Evolutionary conservation across 495 filamentous ascomycete species (phyloP).

Genomic region (Aspergillus mulundensis): DNA sequence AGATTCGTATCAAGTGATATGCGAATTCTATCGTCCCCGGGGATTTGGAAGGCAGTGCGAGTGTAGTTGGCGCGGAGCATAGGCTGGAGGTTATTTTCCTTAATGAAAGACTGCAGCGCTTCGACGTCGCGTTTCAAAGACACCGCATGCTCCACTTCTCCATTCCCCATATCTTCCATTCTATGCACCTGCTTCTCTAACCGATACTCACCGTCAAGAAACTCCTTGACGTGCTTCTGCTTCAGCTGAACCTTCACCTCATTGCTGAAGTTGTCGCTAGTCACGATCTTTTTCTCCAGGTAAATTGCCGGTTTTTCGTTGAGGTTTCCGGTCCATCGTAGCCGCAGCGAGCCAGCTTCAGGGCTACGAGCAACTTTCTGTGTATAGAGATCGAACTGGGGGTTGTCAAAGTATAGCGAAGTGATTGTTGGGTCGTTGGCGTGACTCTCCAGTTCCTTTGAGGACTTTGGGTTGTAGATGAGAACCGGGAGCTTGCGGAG

Average conservation of each 20-base stretch:
- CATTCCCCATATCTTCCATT: slow-evolving; percentile 64
- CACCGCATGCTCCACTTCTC: slow-evolving; percentile 53
- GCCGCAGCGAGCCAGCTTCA: slow-evolving; percentile 75
- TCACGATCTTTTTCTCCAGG: slow-evolving; percentile 83
- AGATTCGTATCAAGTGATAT: slow-evolving; percentile 91
- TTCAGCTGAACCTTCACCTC: slow-evolving; percentile 83
- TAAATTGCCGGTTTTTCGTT: slow-evolving; percentile 70
- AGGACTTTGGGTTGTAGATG: slow-evolving; percentile 82
- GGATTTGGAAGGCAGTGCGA: slow-evolving; percentile 94
- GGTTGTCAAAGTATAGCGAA: slow-evolving; percentile 91
- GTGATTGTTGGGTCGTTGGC: slow-evolving; percentile 87
- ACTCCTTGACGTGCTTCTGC: slow-evolving; percentile 87
- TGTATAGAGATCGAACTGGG: slow-evolving; percentile 77
- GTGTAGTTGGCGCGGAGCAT: slow-evolving; percentile 89
- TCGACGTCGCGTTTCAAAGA: slow-evolving; percentile 65
- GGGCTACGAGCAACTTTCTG: slow-evolving; percentile 74
- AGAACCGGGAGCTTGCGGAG: slow-evolving; percentile 84
- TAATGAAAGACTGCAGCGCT: slow-evolving; percentile 76
- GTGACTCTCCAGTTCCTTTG: slow-evolving; percentile 69
- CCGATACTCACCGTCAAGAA: slow-evolving; percentile 80
- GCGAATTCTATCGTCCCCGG: slow-evolving; percentile 82
- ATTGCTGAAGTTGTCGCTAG: slow-evolving; percentile 65
- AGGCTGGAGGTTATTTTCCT: slow-evolving; percentile 72
- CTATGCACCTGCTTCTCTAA: slow-evolving; percentile 88
- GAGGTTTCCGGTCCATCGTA: slow-evolving; percentile 90